Evolutionary conservation across 495 filamentous ascomycete genomes (phyloP), one percentile per base, ranked within the genome.

Genomic region (Xylaria castorea): DNA sequence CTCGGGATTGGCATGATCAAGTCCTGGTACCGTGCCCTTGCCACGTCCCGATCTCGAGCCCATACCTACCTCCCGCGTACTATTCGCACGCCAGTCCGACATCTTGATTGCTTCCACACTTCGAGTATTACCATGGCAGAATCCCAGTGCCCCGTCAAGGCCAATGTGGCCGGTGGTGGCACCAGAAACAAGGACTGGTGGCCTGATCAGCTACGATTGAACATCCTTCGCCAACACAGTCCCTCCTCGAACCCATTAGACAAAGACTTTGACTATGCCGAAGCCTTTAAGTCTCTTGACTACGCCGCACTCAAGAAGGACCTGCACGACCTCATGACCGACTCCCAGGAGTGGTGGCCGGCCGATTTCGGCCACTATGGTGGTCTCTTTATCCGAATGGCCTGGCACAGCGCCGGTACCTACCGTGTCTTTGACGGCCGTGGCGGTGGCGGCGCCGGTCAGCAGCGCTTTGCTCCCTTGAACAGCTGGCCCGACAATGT

Each of bases 401-500:
- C 91, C 61, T 93, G 91, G 91, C 91, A 93, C 85, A 89, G 89
- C 75, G 87, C 91, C 34, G 91, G 91, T 61, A 93, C 91, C 61
- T 93, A 93, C 82, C 89, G 91, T 72, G 87, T 91, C 79, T 85
- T 84, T 51, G 91, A 93, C 75, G 91, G 91, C 63, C 90, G 91
- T 72, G 91, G 91, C 67, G 91, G 91, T 74, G 91, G 89, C 75
- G 91, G 91, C 53, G 82, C 88, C 75, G 91, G 90, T 34, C 90
- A 92, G 81, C 91, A 93, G 81, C 89, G 91, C 42, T 92, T 93
- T 74, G 91, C 91, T 20, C 91, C 91, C 14, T 87, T 93, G 76
- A 93, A 93, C 89, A 91, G 88, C 84, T 93, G 91, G 91, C 91
- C 91, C 70, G 91, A 93, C 83, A 93, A 93, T 73, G 90, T 89